Conservation (phyloP, 306 rosid genomes). For the Gastrolobium villosum region DNA sequence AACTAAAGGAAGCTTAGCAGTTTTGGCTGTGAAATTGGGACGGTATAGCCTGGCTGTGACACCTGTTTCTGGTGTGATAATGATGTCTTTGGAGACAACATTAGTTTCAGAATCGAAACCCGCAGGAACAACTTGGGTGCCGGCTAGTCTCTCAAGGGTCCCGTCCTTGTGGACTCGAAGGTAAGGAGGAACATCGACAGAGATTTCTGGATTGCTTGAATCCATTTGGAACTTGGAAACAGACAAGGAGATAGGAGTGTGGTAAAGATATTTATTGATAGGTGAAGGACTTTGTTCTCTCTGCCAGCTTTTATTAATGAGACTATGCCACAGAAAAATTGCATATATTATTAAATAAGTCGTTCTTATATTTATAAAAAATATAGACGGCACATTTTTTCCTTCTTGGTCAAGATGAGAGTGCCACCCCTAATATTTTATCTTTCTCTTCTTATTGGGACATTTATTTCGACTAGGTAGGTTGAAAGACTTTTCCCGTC, state of each 20-base stretch:
- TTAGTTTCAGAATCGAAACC: constrained; percentile 68
- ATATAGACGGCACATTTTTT: too few relatives aligned
- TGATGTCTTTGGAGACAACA: constrained; percentile 78
- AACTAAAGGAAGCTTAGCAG: constrained; percentile 62
- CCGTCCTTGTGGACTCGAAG: constrained; percentile 72
- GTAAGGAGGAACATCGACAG: constrained; percentile 72
- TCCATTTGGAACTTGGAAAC: constrained; percentile 50
- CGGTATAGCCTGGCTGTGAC: constrained; percentile 73
- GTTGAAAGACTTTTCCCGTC: neutral
- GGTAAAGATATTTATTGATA: neutral
- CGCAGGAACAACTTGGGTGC: constrained; percentile 61
- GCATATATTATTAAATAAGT: too few relatives aligned
- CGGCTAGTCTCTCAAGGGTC: constrained; percentile 66
- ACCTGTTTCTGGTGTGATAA: constrained; percentile 61
- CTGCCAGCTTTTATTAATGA: too few relatives aligned
- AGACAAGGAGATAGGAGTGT: neutral
- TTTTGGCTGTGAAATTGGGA: constrained; percentile 41
- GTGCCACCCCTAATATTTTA: neutral
- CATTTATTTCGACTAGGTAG: neutral
- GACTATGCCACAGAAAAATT: too few relatives aligned
- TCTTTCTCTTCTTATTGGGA: neutral
- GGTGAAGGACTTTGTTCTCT: neutral
- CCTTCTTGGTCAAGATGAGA: too few relatives aligned
- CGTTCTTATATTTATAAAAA: too few relatives aligned
- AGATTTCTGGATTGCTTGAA: constrained; percentile 49